Evolutionary conservation across 371 early-diverging fungal genomes (phyloP).

Genomic region (Mucor irregularis): DNA sequence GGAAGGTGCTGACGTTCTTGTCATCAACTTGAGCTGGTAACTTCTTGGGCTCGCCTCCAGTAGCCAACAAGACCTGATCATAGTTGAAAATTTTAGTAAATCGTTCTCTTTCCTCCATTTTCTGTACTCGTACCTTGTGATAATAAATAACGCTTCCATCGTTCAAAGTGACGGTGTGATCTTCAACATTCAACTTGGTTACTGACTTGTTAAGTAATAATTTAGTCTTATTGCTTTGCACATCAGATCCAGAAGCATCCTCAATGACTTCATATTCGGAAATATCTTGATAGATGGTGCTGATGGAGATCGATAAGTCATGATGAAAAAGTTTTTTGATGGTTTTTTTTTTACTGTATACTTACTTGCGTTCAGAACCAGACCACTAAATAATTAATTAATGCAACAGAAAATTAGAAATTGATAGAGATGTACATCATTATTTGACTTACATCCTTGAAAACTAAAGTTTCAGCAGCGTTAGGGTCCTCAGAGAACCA

Average conservation of each 20-base stretch:
- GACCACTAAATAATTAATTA: conserved; percentile 66
- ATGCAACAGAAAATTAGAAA: too few relatives aligned
- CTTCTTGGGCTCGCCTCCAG: conserved; percentile 69
- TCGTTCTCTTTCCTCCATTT: too few relatives aligned
- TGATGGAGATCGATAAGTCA: conserved; percentile 5
- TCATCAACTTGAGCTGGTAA: conserved; percentile 41
- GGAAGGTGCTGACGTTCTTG: conserved; percentile 60
- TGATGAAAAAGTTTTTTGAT: not conserved
- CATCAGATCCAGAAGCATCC: conserved; percentile 45
- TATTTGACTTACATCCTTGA: conserved; percentile 57
- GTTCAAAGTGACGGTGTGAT: conserved; percentile 59
- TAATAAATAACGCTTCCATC: conserved; percentile 64
- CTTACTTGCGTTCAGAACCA: conserved; percentile 63
- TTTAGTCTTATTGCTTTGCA: conserved; percentile 50
- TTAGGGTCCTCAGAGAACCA: conserved; percentile 67
- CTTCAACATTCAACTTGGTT: conserved; percentile 60
- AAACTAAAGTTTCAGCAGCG: conserved; percentile 51
- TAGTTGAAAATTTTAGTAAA: too few relatives aligned
- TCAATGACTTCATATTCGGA: conserved; percentile 43
- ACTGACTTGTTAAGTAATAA: conserved; percentile 52
- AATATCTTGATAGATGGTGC: conserved; percentile 40
- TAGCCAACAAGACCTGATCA: conserved; percentile 70
- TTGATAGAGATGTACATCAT: not conserved
- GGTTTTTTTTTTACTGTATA: not conserved
- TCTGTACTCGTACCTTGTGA: conserved; percentile 47